These are phyloP conservation scores for Pythium myriotylum DNA, from an alignment of 352 stramenopile species.

Conservation along the genomic window DNA sequence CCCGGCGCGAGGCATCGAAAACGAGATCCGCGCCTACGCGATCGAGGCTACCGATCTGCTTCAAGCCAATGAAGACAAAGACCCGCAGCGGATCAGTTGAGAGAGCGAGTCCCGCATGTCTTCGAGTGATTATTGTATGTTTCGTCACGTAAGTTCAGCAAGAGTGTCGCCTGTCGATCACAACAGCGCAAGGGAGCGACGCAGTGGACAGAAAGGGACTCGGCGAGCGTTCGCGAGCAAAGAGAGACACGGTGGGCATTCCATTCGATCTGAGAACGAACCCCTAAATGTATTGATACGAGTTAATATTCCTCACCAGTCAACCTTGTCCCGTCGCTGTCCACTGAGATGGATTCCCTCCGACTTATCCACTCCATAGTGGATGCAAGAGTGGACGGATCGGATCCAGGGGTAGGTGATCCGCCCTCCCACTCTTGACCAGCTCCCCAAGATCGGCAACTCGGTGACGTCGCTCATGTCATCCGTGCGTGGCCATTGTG, in stretches of 20 bases:
- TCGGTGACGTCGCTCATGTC: background rate
- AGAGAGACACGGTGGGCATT: background rate
- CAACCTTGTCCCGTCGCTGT: background rate
- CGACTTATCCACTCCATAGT: background rate
- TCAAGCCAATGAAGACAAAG: background rate
- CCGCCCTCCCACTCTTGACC: background rate
- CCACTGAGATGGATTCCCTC: constrained; percentile 3
- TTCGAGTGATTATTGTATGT: too few species aligned
- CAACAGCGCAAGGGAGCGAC: too few species aligned
- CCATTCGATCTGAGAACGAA: background rate
- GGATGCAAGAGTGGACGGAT: constrained; percentile 24
- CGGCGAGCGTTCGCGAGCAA: too few species aligned
- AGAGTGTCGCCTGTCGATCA: too few species aligned
- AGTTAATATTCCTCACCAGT: too few species aligned
- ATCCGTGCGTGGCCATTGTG: constrained; percentile 2
- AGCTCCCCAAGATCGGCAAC: constrained; percentile 4
- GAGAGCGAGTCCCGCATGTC: too few species aligned
- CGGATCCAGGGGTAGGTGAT: constrained; percentile 4
- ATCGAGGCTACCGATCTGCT: constrained; percentile 25
- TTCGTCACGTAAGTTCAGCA: too few species aligned
- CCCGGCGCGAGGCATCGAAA: constrained; percentile 18
- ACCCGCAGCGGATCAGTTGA: too few species aligned
- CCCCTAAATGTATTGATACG: background rate
- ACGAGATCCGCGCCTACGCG: constrained; percentile 24
- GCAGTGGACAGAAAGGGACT: too few species aligned